Evolutionary conservation across 2,329 filamentous ascomycete species (phyloP), one percentile per base, ranked within the genome.

Genomic region (Fusarium nisikadoi): DNA sequence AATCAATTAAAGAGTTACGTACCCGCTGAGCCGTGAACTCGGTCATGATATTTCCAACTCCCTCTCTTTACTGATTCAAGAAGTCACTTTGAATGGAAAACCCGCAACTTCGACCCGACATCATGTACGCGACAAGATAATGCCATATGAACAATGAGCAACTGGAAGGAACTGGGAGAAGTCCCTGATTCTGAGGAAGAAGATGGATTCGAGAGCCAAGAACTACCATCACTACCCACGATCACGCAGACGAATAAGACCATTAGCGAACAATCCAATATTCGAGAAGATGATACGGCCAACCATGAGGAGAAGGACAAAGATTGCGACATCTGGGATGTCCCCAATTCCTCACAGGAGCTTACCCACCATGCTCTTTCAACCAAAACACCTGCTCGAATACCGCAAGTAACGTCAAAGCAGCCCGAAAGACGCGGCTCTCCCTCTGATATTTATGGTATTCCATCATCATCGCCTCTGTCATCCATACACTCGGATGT

Each of bases 151-250:
- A 79, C 53, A 72, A 86, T 86, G 85, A 79, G 78, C 62, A 83
- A 82, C 71, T 87, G 85, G 85, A 86, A 83, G 81, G 83, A 85
- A 74, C 77, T 84, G 78, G 85, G 85, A 75, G 84, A 85, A 76
- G 81, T 87, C 72, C 85, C 85, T 63, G 85, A 86, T 77, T 87
- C 85, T 68, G 85, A 87, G 74, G 85, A 86, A 63, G 85, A 86
- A 52, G 81, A 79, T 71, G 82, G 76, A 59, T 83, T 83, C 68
- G 84, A 85, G 63, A 82, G 78, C 65, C 78, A 83, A 63, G 73
- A 79, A 46, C 45, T 71, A 45, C 67, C 65, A 20, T 55, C 62
- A 16, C 42, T 65, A 25, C 31, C 62, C 33, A 41, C 57, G n/a
- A 56, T 43, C 27, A 43, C 33, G 25, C 45, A 58, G 39, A 52